Conservation (phyloP, 129 eudicot species). For the Flaveria brownii region DNA sequence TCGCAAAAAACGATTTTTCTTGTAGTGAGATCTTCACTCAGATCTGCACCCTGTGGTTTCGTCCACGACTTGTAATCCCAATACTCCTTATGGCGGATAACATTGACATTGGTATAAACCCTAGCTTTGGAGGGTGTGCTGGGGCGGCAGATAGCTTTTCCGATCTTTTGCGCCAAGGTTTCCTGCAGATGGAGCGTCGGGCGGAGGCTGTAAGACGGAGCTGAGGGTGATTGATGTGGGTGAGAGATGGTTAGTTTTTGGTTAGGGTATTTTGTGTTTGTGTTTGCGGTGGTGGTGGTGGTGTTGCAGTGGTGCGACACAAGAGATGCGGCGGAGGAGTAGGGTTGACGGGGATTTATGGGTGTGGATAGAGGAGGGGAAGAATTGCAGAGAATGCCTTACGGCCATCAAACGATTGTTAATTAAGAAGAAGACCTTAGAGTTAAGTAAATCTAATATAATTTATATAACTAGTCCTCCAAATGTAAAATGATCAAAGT, state of each 20-base stretch:
- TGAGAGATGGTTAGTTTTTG: conserved; percentile 24
- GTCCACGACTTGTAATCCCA: conserved; percentile 95
- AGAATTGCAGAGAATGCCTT: conserved; percentile 65
- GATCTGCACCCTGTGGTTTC: too few relatives aligned
- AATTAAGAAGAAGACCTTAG: not conserved
- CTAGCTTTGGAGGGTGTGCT: conserved; percentile 94
- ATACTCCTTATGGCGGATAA: conserved; percentile 84
- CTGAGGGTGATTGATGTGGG: conserved; percentile 12
- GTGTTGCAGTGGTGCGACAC: conserved; percentile 30
- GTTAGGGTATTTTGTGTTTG: conserved; percentile 24
- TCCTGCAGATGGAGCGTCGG: conserved; percentile 43
- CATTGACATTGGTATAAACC: conserved; percentile 86
- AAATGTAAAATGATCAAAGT: too few relatives aligned
- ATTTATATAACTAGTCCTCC: too few relatives aligned
- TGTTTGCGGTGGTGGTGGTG: conserved; percentile 25
- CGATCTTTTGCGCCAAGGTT: conserved; percentile 95
- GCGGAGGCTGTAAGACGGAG: conserved; percentile 34
- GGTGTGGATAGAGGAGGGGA: conserved; percentile 35
- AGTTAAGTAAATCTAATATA: too few relatives aligned
- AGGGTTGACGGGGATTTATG: conserved; percentile 24
- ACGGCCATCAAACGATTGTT: conserved; percentile 81
- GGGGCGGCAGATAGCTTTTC: conserved; percentile 92
- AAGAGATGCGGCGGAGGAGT: conserved; percentile 46
- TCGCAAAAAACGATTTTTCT: too few relatives aligned
- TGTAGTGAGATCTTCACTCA: too few relatives aligned